Conservation (phyloP, 768 basidiomycete species). For the Kwoniella heveanensis region DNA sequence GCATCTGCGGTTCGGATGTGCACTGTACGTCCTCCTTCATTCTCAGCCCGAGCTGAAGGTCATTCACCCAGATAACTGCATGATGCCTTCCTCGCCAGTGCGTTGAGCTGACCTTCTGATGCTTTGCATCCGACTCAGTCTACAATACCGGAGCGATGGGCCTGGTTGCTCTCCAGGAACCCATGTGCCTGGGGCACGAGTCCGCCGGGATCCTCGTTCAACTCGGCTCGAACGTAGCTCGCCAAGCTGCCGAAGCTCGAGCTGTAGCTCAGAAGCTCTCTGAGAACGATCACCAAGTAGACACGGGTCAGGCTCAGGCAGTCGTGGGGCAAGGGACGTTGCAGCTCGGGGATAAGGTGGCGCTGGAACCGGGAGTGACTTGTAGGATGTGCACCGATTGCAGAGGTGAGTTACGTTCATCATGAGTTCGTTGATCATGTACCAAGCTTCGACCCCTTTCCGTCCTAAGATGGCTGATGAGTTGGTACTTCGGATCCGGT, state of each 20-base stretch:
- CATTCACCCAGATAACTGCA: no score
- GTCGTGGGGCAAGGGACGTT: conserved; percentile 58
- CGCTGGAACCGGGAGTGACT: conserved; percentile 85
- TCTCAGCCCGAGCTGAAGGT: no score
- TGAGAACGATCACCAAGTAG: conserved; percentile 37
- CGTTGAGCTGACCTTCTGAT: no score
- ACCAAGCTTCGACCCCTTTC: no score
- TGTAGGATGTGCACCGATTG: conserved; percentile 83
- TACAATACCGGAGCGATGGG: conserved; percentile 77
- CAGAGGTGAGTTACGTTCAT: conserved; percentile 65
- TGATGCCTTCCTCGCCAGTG: no score
- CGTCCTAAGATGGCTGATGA: neutral
- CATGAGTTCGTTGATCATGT: neutral
- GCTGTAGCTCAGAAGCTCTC: conserved; percentile 16
- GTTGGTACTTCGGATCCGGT: neutral
- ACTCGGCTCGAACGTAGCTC: conserved; percentile 46
- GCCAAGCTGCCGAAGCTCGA: conserved; percentile 29
- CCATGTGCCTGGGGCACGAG: conserved; percentile 90
- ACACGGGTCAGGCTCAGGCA: conserved; percentile 57
- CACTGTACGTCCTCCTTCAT: no score
- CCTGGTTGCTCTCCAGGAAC: conserved; percentile 25
- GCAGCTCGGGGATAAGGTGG: conserved; percentile 81
- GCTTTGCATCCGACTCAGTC: conserved; percentile 64
- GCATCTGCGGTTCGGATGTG: conserved; percentile 83
- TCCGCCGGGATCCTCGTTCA: conserved; percentile 74